These are phyloP conservation scores for Crithidia bombi DNA, from an alignment of 208 protist species.

Conservation along the genomic window DNA sequence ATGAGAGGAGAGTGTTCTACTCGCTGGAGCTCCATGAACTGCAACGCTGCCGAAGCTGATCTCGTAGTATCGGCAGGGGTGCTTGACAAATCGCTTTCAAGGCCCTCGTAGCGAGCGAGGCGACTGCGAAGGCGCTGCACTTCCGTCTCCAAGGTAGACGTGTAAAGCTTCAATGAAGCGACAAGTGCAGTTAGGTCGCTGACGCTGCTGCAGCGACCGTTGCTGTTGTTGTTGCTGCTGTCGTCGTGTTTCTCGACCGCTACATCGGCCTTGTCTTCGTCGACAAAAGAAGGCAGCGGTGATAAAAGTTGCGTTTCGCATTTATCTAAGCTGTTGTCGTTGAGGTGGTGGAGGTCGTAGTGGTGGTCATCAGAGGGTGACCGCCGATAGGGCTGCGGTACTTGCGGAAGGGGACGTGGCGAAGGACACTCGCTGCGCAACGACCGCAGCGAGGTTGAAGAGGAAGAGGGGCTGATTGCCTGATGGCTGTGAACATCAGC, in stretches of 20 bases:
- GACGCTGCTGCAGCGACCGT: neutral
- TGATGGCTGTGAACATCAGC: neutral
- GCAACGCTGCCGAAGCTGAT: neutral
- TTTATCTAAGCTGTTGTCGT: neutral
- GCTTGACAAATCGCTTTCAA: neutral
- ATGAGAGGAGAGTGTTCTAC: neutral
- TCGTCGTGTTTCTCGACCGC: no score
- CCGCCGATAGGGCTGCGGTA: neutral
- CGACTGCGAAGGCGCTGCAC: neutral
- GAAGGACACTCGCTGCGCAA: neutral
- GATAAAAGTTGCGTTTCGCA: neutral
- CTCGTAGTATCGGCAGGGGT: neutral
- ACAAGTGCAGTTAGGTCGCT: neutral
- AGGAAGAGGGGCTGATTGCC: neutral
- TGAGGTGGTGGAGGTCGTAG: no score
- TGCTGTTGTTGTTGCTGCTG: neutral
- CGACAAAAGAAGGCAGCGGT: neutral
- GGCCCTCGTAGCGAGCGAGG: neutral
- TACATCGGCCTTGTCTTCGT: neutral
- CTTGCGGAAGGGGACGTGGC: neutral
- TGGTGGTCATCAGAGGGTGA: neutral
- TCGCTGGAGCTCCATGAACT: neutral
- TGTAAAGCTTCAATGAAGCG: slow-evolving; percentile 4
- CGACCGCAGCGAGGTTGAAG: neutral
- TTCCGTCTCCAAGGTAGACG: slow-evolving; percentile 4